These are phyloP conservation scores for Chlorella vulgaris DNA, from an alignment of 139 green algal genomes.

Conservation along the genomic window DNA sequence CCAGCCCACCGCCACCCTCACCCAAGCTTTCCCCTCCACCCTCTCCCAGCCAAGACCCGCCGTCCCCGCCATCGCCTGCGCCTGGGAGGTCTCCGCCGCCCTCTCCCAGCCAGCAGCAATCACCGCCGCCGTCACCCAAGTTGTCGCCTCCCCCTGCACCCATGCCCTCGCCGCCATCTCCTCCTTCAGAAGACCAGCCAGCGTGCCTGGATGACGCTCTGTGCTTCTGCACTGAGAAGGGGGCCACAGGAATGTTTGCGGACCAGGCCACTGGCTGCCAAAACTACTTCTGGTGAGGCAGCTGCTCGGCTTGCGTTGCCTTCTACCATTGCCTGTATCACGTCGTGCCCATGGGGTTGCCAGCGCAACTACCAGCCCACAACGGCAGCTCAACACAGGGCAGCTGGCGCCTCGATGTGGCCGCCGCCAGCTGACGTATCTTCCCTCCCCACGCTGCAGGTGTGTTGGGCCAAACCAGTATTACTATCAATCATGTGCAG, in stretches of 20 bases:
- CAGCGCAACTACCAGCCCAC: not conserved
- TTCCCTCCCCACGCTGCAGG: not conserved
- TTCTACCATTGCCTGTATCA: not conserved
- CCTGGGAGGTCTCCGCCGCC: no score
- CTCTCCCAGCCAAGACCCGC: not conserved
- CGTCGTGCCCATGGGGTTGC: not conserved
- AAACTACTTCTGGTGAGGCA: constrained; percentile 25
- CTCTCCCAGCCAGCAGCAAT: not conserved
- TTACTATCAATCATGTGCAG: constrained; percentile 28
- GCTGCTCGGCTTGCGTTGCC: not conserved
- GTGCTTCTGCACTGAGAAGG: constrained; percentile 29
- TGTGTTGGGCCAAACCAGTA: constrained; percentile 12
- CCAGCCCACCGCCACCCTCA: constrained; percentile 1
- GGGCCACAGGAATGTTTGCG: constrained; percentile 17
- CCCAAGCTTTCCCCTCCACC: not conserved
- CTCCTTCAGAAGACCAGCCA: not conserved
- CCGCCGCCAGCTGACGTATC: not conserved
- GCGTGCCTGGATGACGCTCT: not conserved
- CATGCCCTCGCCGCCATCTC: not conserved
- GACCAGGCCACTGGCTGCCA: constrained; percentile 1
- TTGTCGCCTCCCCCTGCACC: not conserved
- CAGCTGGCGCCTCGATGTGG: not conserved
- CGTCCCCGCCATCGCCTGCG: not conserved
- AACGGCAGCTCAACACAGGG: not conserved
- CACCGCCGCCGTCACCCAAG: not conserved